Conservation (phyloP, 257 asterid species). For the Oldenlandia corymbosa region DNA sequence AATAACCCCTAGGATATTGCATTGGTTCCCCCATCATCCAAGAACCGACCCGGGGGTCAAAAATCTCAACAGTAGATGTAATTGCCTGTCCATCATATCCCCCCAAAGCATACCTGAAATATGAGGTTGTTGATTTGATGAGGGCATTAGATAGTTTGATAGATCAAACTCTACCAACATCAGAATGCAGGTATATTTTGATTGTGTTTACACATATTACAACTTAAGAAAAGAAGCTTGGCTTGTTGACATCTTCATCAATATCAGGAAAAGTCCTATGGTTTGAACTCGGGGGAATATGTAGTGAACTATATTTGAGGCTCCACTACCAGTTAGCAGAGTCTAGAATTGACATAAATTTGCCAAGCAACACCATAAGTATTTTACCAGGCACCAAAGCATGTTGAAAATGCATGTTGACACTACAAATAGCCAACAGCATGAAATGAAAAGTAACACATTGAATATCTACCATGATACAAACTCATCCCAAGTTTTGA, state of each 20-base stretch:
- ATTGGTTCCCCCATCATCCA: constrained; percentile 57
- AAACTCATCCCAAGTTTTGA: neutral
- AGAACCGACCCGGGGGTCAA: constrained; percentile 54
- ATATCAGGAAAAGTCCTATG: neutral
- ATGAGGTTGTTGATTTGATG: neutral
- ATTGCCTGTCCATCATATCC: constrained; percentile 56
- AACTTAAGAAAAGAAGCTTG: neutral
- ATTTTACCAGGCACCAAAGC: neutral
- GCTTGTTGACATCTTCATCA: neutral
- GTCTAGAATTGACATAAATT: neutral
- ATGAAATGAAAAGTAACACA: too few species aligned
- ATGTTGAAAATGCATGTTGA: neutral
- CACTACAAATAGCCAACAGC: too few species aligned
- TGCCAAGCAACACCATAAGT: neutral
- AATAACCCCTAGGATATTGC: constrained; percentile 40
- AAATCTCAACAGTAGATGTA: constrained; percentile 53
- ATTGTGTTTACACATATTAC: neutral
- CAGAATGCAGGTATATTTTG: neutral
- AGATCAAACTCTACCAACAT: neutral
- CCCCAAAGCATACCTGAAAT: constrained; percentile 61
- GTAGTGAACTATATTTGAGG: neutral
- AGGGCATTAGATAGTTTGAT: neutral
- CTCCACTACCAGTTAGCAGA: neutral
- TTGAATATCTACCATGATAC: neutral
- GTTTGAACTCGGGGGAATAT: too few species aligned